Conservation (phyloP, 805 yeast species). For the Pichia gijzeniarum region DNA sequence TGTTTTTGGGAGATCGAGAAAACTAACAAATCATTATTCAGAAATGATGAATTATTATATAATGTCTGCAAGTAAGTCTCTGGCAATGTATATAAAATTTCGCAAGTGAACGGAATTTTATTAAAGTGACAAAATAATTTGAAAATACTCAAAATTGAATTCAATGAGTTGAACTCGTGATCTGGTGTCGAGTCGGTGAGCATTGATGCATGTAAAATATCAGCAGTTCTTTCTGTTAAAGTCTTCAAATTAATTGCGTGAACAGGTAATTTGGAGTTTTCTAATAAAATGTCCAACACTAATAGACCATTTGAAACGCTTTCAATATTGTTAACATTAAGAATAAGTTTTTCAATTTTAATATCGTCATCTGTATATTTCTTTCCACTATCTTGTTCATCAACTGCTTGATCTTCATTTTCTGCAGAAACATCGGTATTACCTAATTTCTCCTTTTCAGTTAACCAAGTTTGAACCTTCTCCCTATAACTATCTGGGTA, state of each 20-base stretch:
- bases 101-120: conserved; percentile 27
- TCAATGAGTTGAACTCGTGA: conserved; percentile 29
- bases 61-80: conserved; percentile 22
- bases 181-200: conserved; percentile 15
- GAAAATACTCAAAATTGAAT: conserved; percentile 30
- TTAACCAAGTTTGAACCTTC: conserved; percentile 33
- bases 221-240: conserved; percentile 62
- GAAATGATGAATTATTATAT: conserved; percentile 17
- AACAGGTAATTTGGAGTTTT: conserved; percentile 27
- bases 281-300: conserved; percentile 24
- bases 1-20: conserved; percentile 21
- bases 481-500: conserved; percentile 62
- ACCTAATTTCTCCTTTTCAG: conserved; percentile 13
- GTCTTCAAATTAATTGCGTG: conserved; percentile 52
- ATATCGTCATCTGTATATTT: conserved; percentile 4
- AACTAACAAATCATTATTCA: conserved; percentile 20
- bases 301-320: conserved; percentile 27
- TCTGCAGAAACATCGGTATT: background rate
- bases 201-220: conserved; percentile 59
- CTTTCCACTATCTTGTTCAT: conserved; percentile 10
- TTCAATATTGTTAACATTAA: conserved; percentile 25
- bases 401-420: conserved; percentile 21
- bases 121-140: conserved; percentile 29
- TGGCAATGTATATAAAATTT: conserved; percentile 26
- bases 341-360: conserved; percentile 19